A percentile compares a stretch with the other conserved stretches of the same genome.
These are phyloP conservation scores for Sclerotinia borealis DNA, from an alignment of 2,329 filamentous ascomycete species.

Conservation along the genomic window DNA sequence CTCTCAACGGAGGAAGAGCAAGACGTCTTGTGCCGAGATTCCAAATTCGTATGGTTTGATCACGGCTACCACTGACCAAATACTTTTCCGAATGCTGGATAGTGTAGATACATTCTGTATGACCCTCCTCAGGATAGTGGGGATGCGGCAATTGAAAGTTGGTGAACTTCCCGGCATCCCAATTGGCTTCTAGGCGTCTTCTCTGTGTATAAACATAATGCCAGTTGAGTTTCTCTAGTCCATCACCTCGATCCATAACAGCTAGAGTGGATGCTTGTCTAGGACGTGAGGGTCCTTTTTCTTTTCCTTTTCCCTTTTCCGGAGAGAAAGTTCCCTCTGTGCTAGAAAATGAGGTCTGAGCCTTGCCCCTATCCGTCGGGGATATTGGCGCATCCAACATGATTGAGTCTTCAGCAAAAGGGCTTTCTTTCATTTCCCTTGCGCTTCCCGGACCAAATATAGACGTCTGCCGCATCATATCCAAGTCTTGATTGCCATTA, in stretches of 20 bases:
- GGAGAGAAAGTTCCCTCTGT: background rate
- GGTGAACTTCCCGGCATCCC: conserved; percentile 72
- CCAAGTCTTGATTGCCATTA: conserved; percentile 36
- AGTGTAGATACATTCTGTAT: conserved; percentile 90
- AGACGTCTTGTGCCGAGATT: conserved; percentile 70
- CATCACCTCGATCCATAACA: conserved; percentile 46
- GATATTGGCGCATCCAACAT: conserved; percentile 6
- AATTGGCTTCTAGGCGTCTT: conserved; percentile 79
- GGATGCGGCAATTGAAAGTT: conserved; percentile 92
- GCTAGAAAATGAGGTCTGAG: background rate
- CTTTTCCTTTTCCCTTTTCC: conserved; percentile 2
- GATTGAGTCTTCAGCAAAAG: conserved; percentile 1
- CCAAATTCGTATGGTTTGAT: conserved; percentile 85
- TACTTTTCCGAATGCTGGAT: conserved; percentile 82
- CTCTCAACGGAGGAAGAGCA: conserved; percentile 64
- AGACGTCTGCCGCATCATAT: conserved; percentile 36
- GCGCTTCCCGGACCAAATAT: conserved; percentile 24
- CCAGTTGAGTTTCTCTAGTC: conserved; percentile 72
- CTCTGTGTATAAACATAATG: conserved; percentile 88
- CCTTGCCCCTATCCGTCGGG: background rate
- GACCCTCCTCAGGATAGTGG: conserved; percentile 70
- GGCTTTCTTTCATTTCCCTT: conserved; percentile 4
- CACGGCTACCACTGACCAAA: conserved; percentile 88
- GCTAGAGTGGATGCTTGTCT: conserved; percentile 29
- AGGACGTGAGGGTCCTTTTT: background rate